Conservation (phyloP, 768 basidiomycete species). For the Paxillus involutus region DNA sequence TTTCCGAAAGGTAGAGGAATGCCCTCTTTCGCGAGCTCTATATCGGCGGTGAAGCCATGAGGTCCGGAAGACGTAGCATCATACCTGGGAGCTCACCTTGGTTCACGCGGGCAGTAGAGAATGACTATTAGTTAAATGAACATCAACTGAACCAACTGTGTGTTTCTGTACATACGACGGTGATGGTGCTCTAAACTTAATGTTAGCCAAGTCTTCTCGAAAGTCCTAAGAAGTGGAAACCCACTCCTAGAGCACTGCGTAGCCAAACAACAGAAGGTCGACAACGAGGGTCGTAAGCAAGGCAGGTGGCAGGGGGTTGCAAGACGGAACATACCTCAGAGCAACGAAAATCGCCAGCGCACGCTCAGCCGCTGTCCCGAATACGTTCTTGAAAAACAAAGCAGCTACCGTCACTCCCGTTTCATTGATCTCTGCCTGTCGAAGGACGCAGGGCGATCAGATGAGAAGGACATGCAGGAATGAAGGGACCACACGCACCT, state of each 20-base stretch:
- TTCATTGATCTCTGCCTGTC: slow-evolving; percentile 43
- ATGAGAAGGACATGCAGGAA: neutral
- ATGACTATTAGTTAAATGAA: slow-evolving; percentile 38
- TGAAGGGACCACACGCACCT: slow-evolving; percentile 6
- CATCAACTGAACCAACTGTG: neutral
- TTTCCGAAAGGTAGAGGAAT: slow-evolving; percentile 61
- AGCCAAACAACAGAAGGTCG: neutral
- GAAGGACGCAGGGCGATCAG: neutral
- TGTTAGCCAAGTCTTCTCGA: slow-evolving; percentile 2
- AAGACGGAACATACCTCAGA: slow-evolving; percentile 40
- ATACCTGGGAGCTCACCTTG: slow-evolving; percentile 35
- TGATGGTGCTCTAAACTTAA: slow-evolving; percentile 29
- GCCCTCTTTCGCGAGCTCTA: slow-evolving; percentile 62
- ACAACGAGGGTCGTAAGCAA: neutral
- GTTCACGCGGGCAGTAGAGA: slow-evolving; percentile 50
- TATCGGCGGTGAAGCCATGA: neutral
- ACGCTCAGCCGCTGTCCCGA: slow-evolving; percentile 50
- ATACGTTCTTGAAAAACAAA: slow-evolving; percentile 59
- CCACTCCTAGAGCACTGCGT: slow-evolving; percentile 36
- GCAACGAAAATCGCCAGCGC: slow-evolving; percentile 60
- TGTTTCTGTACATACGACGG: slow-evolving; percentile 19
- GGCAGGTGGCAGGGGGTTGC: too few species aligned
- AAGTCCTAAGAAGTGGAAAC: neutral
- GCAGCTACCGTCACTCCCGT: slow-evolving; percentile 58
- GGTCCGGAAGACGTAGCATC: neutral